Evolutionary conservation across 805 yeast genomes (phyloP), one percentile per base, ranked within the genome.

Genomic region (Schizosaccharomyces octosporus): DNA sequence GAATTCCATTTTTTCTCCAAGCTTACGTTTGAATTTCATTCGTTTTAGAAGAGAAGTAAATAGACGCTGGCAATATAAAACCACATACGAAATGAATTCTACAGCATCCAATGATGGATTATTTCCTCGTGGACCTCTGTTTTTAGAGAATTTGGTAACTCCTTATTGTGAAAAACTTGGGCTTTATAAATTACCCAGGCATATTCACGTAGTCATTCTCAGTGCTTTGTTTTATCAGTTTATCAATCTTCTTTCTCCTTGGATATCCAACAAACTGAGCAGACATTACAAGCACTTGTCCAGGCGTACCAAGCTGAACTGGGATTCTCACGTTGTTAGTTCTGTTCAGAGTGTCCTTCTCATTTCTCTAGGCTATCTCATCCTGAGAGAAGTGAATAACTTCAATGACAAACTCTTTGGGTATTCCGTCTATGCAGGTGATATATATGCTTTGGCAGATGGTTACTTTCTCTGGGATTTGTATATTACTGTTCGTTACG

Each of bases 381-480:
- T 84, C 75, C 80, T 83, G 69, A 73, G 76, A 62, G 84, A 83
- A 64, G 75, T 79, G 9, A 69, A 74, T 59, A 75, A 79, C 63
- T 64, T 66, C 4, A 66, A 68, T 13, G 80, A 82, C 67, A 77
- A 84, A 5, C 72, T 85, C 29, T 73, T 79, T n/a, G 89, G 87
- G 58, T 78, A 79, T 68, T 81, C 83, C 61, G 85, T 86, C n/a
- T 85, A 80, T 68, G 82, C 82, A 0, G 87, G 87, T 0, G 76
- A 89, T 67, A 85, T 85, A 5, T 74, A 83, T 15, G 76, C 96
- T 0, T 68, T 83, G 62, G 82, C 94, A 9, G 69, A 77, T 9
- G 98, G 97, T 2, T 93, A 93, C 73, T 93, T 93, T 69, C 66
- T 87, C 9, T 93, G 98, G 98, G 98, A 93, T 71, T 64, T 84